These are phyloP conservation scores for Trametes polyzona DNA, from an alignment of 1,284 basidiomycete genomes.

Conservation along the genomic window DNA sequence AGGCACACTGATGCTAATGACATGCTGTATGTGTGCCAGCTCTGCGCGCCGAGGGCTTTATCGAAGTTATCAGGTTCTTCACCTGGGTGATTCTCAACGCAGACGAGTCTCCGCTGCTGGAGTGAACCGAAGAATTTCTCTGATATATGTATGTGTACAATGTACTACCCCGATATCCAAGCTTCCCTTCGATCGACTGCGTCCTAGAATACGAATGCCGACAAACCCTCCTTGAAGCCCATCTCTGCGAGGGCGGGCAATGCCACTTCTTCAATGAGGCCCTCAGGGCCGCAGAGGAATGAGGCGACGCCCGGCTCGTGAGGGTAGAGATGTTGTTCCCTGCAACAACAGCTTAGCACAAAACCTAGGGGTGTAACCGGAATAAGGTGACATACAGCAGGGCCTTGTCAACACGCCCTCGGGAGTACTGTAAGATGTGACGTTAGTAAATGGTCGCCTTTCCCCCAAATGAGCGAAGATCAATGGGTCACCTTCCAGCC, in stretches of 20 bases:
- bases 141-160: no score
- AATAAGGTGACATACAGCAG: conserved; percentile 19
- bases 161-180: no score
- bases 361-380: neutral
- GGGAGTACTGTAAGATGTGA: conserved; percentile 11
- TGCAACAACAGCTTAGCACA: neutral
- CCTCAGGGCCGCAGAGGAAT: conserved; percentile 28
- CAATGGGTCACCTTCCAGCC: conserved; percentile 8
- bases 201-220: conserved; percentile 25
- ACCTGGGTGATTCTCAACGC: conserved; percentile 50
- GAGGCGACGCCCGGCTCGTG: conserved; percentile 14
- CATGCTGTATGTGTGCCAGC: conserved; percentile 34
- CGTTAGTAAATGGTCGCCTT: neutral
- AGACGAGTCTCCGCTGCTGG: conserved; percentile 40
- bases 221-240: conserved; percentile 28
- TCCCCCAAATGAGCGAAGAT: no score
- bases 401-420: conserved; percentile 20
- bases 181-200: no score
- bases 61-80: conserved; percentile 52
- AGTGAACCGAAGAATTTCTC: neutral
- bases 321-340: conserved; percentile 27
- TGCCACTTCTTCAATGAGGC: conserved; percentile 27
- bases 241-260: conserved; percentile 24
- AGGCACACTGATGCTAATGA: no score
- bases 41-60: conserved; percentile 41